Percentiles rank a stretch among this genome's conserved stretches.
These are phyloP conservation scores for Solanum rostratum DNA, from an alignment of 257 asterid genomes.

Conservation along the genomic window DNA sequence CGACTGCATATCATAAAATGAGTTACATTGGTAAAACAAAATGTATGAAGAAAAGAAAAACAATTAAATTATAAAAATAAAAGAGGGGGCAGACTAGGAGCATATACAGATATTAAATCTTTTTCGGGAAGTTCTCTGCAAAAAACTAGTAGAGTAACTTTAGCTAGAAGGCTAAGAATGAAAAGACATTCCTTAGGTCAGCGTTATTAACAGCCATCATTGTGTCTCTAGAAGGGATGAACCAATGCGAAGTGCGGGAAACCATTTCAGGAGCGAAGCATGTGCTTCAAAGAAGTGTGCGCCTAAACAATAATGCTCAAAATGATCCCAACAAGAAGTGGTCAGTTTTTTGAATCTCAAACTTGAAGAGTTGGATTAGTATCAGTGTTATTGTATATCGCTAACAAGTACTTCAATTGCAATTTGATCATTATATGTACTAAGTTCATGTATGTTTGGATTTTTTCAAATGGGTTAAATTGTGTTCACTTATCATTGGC, in stretches of 20 bases:
- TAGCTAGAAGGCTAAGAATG: neutral
- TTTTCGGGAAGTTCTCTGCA: neutral
- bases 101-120: neutral
- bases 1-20: neutral
- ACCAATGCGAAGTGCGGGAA: neutral
- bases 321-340: neutral
- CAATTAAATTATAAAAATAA: neutral
- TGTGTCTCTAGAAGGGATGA: neutral
- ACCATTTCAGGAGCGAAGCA: neutral
- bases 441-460: neutral
- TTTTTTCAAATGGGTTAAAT: neutral
- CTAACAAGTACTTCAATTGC: neutral
- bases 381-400: neutral
- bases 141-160: neutral
- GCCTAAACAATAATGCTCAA: neutral
- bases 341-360: neutral
- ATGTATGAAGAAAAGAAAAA: neutral
- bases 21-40: neutral
- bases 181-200: neutral
- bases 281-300: neutral
- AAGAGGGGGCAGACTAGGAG: neutral
- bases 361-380: neutral
- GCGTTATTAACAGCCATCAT: neutral
- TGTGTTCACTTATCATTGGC: neutral
- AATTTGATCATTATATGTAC: neutral